phyloP scores from a whole-genome alignment of 306 rosid species.

The Quercus rubra region DNA sequence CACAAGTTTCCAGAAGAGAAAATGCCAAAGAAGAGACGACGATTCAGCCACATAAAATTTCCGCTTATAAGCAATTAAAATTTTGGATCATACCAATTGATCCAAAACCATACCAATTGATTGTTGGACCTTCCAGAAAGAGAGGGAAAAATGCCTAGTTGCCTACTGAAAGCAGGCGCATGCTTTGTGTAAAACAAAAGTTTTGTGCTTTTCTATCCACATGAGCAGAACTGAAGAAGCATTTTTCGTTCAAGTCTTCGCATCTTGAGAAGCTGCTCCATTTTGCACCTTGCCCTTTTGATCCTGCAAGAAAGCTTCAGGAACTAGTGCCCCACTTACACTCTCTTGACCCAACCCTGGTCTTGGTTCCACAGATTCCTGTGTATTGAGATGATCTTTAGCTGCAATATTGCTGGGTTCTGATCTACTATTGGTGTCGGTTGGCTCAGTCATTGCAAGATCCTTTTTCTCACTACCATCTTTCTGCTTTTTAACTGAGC shows the following conservation, averaged over 20 bases:
- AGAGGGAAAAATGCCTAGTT: not conserved
- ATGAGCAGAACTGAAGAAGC: constrained; percentile 3
- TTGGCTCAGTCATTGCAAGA: constrained; percentile 25
- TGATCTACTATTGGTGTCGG: constrained; percentile 11
- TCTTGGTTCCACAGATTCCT: constrained; percentile 22
- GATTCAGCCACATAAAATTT: not conserved
- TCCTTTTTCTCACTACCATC: constrained; percentile 31
- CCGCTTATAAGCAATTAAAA: not conserved
- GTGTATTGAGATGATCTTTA: constrained; percentile 28
- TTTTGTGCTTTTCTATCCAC: constrained; percentile 13
- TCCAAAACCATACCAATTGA: not conserved
- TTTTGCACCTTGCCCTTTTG: constrained; percentile 29
- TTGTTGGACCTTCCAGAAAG: not conserved
- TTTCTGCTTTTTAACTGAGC: constrained; percentile 19
- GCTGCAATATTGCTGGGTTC: constrained; percentile 29
- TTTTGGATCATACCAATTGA: not conserved
- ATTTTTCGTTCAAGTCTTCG: constrained; percentile 19
- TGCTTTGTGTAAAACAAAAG: not conserved
- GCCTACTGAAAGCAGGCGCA: not conserved
- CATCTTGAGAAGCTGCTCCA: constrained; percentile 36
- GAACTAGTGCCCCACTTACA: constrained; percentile 15
- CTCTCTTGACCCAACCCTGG: constrained; percentile 28
- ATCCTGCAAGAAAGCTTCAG: constrained; percentile 29
- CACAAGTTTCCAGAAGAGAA: too few species aligned
- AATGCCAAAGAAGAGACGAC: not conserved